phyloP scores from a whole-genome alignment of 306 rosid genomes.

The Ziziphus jujuba region DNA sequence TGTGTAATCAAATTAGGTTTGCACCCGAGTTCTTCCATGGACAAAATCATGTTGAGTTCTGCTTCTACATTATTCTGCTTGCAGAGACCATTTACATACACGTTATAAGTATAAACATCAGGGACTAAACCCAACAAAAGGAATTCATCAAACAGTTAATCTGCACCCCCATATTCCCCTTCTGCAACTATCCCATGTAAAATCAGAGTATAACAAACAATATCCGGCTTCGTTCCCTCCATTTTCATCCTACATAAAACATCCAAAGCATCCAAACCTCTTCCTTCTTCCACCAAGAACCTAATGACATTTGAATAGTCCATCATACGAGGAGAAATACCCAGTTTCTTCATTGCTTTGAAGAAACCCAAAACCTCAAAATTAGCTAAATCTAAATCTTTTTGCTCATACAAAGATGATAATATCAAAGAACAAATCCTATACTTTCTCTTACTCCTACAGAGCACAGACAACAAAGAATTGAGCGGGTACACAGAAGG shows the following conservation, averaged over 20 bases:
- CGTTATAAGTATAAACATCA: slow-evolving; percentile 63
- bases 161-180: slow-evolving; percentile 46
- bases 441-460: slow-evolving; percentile 47
- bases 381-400: slow-evolving; percentile 25
- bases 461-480: slow-evolving; percentile 58
- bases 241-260: slow-evolving; percentile 56
- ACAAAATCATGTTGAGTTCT: slow-evolving; percentile 44
- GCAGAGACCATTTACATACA: slow-evolving; percentile 68
- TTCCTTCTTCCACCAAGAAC: slow-evolving; percentile 54
- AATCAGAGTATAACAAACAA: slow-evolving; percentile 77
- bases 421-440: slow-evolving; percentile 61
- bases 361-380: slow-evolving; percentile 51
- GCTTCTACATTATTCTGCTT: slow-evolving; percentile 51
- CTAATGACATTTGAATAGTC: slow-evolving; percentile 62
- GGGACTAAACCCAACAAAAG: slow-evolving; percentile 73
- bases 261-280: slow-evolving; percentile 49
- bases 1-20: slow-evolving; percentile 69
- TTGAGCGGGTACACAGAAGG: slow-evolving; percentile 65
- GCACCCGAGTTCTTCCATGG: slow-evolving; percentile 70
- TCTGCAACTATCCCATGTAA: slow-evolving; percentile 48
- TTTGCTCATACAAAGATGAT: slow-evolving; percentile 50
- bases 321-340: slow-evolving; percentile 56
- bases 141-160: slow-evolving; percentile 70
- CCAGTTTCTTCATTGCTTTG: slow-evolving; percentile 48
- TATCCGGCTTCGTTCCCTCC: slow-evolving; percentile 63